phyloP scores from a whole-genome alignment of 805 yeast genomes.

The Yarrowia porcina region DNA sequence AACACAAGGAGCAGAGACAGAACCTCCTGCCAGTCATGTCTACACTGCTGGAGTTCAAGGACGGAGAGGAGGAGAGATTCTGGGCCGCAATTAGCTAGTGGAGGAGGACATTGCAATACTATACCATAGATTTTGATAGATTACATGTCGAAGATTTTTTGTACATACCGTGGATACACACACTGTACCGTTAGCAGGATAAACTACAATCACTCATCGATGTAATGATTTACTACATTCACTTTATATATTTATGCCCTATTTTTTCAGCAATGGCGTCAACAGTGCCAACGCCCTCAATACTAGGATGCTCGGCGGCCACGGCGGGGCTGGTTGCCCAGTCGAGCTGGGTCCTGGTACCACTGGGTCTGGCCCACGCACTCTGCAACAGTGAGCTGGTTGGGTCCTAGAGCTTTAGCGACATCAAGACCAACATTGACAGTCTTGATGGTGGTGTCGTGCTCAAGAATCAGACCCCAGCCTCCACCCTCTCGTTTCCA shows the following conservation, averaged over 20 bases:
- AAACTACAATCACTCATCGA: not conserved
- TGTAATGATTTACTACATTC: not conserved
- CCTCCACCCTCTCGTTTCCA: constrained; percentile 45
- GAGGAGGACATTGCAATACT: not conserved
- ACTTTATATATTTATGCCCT: not conserved
- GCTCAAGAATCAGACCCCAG: constrained; percentile 77
- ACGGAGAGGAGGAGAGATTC: constrained; percentile 72
- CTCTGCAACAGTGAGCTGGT: constrained; percentile 73
- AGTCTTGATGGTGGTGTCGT: constrained; percentile 67
- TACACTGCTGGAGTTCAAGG: constrained; percentile 63
- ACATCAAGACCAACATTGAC: constrained; percentile 67
- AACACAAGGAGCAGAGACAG: constrained; percentile 86
- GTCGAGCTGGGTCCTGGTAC: constrained; percentile 31
- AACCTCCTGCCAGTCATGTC: constrained; percentile 83
- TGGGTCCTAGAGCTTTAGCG: constrained; percentile 50
- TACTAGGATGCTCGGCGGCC: not conserved
- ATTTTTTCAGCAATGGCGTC: not conserved
- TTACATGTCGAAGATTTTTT: not conserved
- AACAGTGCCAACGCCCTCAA: not conserved
- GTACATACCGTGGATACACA: too few species aligned
- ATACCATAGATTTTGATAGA: not conserved
- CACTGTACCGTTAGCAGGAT: too few species aligned
- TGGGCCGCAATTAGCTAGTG: constrained; percentile 44
- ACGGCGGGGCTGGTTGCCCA: not conserved
- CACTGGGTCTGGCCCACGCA: constrained; percentile 57